Conservation (phyloP, 2,329 filamentous ascomycete genomes). For the Chaetomiaceae sp. region DNA sequence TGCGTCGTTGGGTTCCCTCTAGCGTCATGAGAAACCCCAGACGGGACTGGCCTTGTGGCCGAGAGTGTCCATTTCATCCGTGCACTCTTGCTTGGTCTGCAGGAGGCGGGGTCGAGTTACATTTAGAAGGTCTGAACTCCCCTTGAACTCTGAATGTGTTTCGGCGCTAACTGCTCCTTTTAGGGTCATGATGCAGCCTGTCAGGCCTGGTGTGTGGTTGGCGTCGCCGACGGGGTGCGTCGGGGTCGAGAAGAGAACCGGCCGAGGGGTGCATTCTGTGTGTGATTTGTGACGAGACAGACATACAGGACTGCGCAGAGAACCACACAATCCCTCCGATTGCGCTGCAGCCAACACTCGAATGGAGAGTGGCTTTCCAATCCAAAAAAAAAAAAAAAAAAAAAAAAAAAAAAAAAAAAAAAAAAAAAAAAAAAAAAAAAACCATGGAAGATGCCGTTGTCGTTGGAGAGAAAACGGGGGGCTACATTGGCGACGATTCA, state of each 20-base stretch:
- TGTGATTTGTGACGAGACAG: not conserved
- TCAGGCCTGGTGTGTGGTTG: not conserved
- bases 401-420: too few relatives aligned
- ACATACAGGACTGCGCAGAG: too few relatives aligned
- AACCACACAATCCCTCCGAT: too few relatives aligned
- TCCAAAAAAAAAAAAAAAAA: too few relatives aligned
- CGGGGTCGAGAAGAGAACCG: too few relatives aligned
- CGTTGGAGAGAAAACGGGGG: too few relatives aligned
- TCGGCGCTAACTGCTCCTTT: slow-evolving; percentile 3
- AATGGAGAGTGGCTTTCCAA: too few relatives aligned
- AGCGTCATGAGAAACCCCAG: not conserved
- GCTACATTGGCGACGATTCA: too few relatives aligned
- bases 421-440: too few relatives aligned
- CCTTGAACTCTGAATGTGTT: slow-evolving; percentile 16
- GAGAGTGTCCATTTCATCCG: not conserved
- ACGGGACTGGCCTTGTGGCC: not conserved
- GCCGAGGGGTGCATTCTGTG: not conserved
- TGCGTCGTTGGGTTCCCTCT: not conserved
- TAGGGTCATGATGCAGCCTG: not conserved
- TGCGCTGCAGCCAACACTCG: too few relatives aligned
- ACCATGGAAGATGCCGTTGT: too few relatives aligned
- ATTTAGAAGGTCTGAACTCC: slow-evolving; percentile 17
- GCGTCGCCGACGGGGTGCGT: not conserved
- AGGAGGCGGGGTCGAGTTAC: slow-evolving; percentile 12
- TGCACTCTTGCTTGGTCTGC: slow-evolving; percentile 1